Conservation (phyloP, 768 basidiomycete genomes). For the Dioszegia hungarica region DNA sequence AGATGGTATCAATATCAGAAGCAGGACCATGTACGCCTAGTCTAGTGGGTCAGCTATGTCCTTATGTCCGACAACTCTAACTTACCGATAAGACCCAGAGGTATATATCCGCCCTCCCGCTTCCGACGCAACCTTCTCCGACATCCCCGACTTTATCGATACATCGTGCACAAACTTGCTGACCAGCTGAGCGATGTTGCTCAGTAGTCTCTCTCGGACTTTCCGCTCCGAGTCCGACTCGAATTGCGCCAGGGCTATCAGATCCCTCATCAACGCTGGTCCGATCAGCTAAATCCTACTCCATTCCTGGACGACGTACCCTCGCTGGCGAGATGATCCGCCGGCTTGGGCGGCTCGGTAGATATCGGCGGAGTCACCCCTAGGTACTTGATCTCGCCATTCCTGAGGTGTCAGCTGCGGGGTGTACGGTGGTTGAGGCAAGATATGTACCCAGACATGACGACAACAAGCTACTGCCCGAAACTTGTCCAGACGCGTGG, state of each 20-base stretch:
- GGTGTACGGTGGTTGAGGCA: not conserved
- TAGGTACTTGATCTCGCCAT: constrained; percentile 29
- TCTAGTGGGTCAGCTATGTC: constrained; percentile 43
- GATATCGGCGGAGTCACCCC: constrained; percentile 48
- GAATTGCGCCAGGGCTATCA: constrained; percentile 77
- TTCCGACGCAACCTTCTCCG: constrained; percentile 76
- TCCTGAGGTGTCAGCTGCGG: not conserved
- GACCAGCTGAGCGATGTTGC: constrained; percentile 78
- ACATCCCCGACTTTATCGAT: constrained; percentile 71
- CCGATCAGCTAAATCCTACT: not conserved
- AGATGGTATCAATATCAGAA: constrained; percentile 95
- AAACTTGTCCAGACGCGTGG: no score
- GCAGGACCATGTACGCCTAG: constrained; percentile 95
- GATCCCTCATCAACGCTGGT: constrained; percentile 75
- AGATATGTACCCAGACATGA: constrained; percentile 7
- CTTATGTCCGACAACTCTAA: not conserved
- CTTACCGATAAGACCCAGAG: constrained; percentile 80
- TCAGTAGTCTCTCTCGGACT: constrained; percentile 86
- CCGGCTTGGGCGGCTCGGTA: constrained; percentile 41
- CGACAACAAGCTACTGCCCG: no score
- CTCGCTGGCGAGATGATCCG: constrained; percentile 40
- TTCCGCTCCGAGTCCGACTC: constrained; percentile 83
- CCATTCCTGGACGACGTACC: constrained; percentile 14
- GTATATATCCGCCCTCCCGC: constrained; percentile 99
- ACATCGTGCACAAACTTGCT: constrained; percentile 87